Evolutionary conservation across 768 basidiomycete genomes (phyloP).

Genomic region (Tubosaeta brunneosetosa): DNA sequence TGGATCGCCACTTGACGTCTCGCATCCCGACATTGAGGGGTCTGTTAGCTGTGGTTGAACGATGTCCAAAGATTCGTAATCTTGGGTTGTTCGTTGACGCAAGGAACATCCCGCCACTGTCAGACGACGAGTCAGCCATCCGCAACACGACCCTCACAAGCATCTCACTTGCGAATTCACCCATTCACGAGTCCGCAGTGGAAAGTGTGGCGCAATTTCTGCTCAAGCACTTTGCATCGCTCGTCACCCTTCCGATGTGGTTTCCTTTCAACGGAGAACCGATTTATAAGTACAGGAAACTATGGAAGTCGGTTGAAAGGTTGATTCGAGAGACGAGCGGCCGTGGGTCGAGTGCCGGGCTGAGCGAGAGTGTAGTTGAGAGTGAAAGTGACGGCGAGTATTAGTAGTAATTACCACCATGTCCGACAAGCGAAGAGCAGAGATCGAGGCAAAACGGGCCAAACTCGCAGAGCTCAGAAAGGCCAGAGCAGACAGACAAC

Average conservation of each 20-base stretch:
- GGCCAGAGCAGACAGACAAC: constrained; percentile 67
- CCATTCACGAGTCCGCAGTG: neutral
- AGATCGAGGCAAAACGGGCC: constrained; percentile 86
- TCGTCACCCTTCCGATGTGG: neutral
- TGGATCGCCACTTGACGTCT: neutral
- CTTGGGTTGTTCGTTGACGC: neutral
- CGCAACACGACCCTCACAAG: neutral
- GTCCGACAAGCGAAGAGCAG: constrained; percentile 72
- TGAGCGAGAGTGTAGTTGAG: neutral
- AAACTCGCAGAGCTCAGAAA: constrained; percentile 83
- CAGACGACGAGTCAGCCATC: neutral
- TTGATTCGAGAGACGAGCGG: neutral
- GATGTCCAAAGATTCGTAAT: neutral
- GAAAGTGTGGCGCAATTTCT: neutral
- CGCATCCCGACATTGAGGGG: neutral
- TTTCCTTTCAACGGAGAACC: neutral
- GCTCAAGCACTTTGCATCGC: neutral
- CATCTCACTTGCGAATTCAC: neutral
- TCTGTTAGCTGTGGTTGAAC: neutral
- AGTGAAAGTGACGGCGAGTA: neutral
- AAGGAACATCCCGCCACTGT: neutral
- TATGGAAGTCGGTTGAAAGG: neutral
- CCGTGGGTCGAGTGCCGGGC: neutral
- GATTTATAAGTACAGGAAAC: no score
- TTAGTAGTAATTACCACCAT: constrained; percentile 20